Conservation (phyloP, 176 grass and related monocot genomes). For the Cymbopogon citratus region DNA sequence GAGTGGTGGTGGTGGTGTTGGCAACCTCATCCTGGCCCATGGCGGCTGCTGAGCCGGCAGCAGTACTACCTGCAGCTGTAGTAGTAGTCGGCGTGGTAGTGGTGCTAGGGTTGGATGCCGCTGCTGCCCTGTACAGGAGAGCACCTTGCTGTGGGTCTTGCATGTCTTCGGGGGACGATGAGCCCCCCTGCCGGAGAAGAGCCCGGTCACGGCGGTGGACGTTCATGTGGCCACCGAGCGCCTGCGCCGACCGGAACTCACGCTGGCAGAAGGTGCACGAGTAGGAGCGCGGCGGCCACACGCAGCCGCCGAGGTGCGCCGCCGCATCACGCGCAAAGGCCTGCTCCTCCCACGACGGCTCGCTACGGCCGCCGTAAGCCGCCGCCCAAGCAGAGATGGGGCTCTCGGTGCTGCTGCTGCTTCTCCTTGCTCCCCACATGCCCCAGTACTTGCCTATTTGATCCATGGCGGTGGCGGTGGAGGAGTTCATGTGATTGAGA, state of each 20-base stretch:
- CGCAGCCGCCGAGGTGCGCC: constrained; percentile 45
- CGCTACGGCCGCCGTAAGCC: not conserved
- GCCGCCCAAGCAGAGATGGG: constrained; percentile 9
- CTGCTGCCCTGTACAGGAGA: not conserved
- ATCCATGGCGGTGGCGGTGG: constrained; percentile 26
- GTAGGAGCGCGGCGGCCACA: constrained; percentile 93
- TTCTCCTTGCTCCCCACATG: constrained; percentile 6
- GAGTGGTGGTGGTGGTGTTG: not conserved
- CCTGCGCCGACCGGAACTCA: constrained; percentile 91
- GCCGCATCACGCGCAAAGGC: constrained; percentile 74
- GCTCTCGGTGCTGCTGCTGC: not conserved
- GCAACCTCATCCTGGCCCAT: not conserved
- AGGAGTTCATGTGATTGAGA: not conserved
- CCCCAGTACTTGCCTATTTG: constrained; percentile 11
- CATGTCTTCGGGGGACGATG: not conserved
- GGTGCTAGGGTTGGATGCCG: constrained; percentile 24
- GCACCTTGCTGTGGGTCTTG: not conserved
- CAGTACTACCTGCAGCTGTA: not conserved
- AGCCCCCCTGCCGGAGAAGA: constrained; percentile 41
- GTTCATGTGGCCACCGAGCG: constrained; percentile 98
- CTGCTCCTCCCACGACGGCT: constrained; percentile 77
- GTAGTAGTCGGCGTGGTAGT: not conserved
- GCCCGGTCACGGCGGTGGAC: constrained; percentile 83
- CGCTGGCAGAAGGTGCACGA: constrained; percentile 79
- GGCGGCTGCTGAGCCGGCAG: not conserved